Percentiles rank a stretch among this genome's conserved stretches.
phyloP scores from a whole-genome alignment of 192 early-diverging fungal species.

The Rhizophagus sp. region DNA sequence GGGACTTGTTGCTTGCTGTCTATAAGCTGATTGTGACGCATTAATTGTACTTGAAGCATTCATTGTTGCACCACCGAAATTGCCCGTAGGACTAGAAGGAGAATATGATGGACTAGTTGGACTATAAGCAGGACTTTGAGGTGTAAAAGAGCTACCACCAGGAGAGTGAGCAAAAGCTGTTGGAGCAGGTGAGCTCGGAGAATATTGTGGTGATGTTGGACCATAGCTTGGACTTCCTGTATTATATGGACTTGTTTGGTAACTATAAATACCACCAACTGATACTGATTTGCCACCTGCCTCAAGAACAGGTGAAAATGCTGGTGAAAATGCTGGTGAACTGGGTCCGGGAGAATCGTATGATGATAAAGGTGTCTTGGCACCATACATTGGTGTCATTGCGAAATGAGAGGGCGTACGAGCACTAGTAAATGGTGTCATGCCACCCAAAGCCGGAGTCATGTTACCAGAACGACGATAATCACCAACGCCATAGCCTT shows the following conservation, averaged over 20 bases:
- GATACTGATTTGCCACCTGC: not conserved
- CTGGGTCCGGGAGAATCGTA: slow-evolving; percentile 6
- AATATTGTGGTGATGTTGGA: slow-evolving; percentile 52
- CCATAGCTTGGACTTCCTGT: slow-evolving; percentile 45
- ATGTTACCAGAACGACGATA: slow-evolving; percentile 55
- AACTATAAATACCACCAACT: slow-evolving; percentile 49
- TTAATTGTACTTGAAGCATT: slow-evolving; percentile 6
- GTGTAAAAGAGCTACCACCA: slow-evolving; percentile 44
- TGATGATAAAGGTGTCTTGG: slow-evolving; percentile 6
- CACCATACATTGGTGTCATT: slow-evolving; percentile 13
- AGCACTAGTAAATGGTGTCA: slow-evolving; percentile 77
- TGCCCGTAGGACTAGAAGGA: slow-evolving; percentile 71
- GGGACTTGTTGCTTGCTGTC: slow-evolving; percentile 57
- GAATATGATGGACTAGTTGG: slow-evolving; percentile 81
- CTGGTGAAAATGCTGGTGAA: slow-evolving; percentile 22
- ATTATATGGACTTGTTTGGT: slow-evolving; percentile 47
- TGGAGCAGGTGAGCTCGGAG: slow-evolving; percentile 45
- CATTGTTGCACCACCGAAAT: slow-evolving; percentile 29
- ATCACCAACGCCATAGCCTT: slow-evolving; percentile 48
- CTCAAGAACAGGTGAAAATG: slow-evolving; percentile 7
- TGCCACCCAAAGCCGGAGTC: slow-evolving; percentile 58
- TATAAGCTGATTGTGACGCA: slow-evolving; percentile 27
- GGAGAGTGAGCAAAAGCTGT: slow-evolving; percentile 42
- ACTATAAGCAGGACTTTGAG: slow-evolving; percentile 57
- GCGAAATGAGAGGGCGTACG: slow-evolving; percentile 26